These are phyloP conservation scores for Candida sanyaensis DNA, from an alignment of 1,139 yeast genomes.

Conservation along the genomic window DNA sequence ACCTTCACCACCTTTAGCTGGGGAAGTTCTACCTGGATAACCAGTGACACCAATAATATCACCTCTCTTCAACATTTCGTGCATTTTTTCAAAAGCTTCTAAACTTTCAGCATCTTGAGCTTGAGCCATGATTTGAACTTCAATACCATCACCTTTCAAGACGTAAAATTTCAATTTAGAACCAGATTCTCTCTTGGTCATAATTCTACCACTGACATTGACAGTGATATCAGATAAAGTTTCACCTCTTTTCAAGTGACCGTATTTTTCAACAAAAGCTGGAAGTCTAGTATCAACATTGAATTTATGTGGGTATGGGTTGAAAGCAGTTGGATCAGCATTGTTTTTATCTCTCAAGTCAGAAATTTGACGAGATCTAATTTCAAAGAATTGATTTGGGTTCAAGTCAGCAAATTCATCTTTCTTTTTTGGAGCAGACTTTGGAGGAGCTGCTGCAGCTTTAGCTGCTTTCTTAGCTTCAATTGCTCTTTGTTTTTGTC, in stretches of 20 bases:
- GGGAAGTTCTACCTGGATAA: conserved; percentile 95
- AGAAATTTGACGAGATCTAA: conserved; percentile 87
- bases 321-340: conserved; percentile 61
- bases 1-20: conserved; percentile 99
- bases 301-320: conserved; percentile 97
- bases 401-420: conserved; percentile 84
- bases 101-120: conserved; percentile 73
- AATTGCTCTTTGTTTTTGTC: conserved; percentile 84
- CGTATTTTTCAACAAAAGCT: conserved; percentile 72
- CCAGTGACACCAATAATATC: conserved; percentile 95
- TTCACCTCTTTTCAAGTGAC: conserved; percentile 78
- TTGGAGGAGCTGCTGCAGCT: conserved; percentile 64
- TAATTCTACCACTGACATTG: conserved; percentile 87
- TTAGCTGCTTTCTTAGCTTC: conserved; percentile 93
- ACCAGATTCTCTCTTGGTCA: conserved; percentile 96
- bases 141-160: conserved; percentile 86
- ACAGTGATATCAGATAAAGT: conserved; percentile 72
- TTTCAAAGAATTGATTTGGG: conserved; percentile 92
- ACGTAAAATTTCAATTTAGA: conserved; percentile 93
- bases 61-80: conserved; percentile 92
- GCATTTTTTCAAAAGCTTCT: conserved; percentile 74
- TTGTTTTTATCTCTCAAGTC: conserved; percentile 64
- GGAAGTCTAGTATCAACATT: conserved; percentile 65
- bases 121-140: conserved; percentile 94
- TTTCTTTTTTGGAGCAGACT: conserved; percentile 52